Evolutionary conservation across 768 basidiomycete species (phyloP).

Genomic region (Suillus subaureus): DNA sequence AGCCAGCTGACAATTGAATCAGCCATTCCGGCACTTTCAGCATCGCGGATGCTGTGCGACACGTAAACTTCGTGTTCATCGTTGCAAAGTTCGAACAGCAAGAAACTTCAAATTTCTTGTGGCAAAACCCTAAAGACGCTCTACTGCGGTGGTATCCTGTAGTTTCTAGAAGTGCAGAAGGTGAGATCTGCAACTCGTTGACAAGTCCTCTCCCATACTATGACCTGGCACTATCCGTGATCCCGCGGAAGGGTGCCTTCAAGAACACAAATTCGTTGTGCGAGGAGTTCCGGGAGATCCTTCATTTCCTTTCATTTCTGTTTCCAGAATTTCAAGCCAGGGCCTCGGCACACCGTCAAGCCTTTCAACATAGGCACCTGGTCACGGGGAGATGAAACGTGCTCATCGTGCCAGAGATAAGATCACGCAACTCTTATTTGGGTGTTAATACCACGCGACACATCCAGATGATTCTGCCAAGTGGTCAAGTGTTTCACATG

Average conservation of each 20-base stretch:
- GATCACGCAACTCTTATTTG: constrained; percentile 1
- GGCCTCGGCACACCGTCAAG: background rate
- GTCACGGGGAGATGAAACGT: background rate
- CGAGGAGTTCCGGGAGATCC: background rate
- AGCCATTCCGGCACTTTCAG: background rate
- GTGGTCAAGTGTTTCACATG: background rate
- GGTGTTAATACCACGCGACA: background rate
- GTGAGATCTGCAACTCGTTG: background rate
- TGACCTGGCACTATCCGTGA: background rate
- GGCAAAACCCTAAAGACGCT: background rate
- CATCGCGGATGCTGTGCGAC: background rate
- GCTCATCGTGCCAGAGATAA: background rate
- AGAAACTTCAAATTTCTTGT: background rate
- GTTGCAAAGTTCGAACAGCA: background rate
- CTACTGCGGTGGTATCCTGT: background rate
- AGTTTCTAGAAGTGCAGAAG: background rate
- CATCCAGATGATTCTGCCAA: background rate
- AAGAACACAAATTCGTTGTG: background rate
- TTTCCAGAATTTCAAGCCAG: background rate
- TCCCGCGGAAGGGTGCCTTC: background rate
- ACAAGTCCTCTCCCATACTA: background rate
- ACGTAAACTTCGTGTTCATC: background rate
- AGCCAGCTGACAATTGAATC: background rate
- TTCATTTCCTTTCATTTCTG: background rate
- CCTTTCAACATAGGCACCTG: background rate